These are phyloP conservation scores for Passalora sequoiae DNA, from an alignment of 2,329 filamentous ascomycete species.

Conservation along the genomic window DNA sequence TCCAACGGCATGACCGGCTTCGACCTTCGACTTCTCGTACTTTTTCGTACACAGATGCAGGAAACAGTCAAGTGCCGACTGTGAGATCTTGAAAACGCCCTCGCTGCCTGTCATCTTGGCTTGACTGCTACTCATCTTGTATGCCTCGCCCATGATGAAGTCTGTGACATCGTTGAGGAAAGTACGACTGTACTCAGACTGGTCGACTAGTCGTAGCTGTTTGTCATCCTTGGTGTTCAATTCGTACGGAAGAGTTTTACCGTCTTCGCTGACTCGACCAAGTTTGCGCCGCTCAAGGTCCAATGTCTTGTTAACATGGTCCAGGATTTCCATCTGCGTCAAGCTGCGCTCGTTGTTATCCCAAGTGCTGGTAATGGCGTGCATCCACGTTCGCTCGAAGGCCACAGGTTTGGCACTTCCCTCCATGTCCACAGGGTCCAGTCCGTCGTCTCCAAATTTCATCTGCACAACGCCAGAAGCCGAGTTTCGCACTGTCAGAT, in stretches of 20 bases:
- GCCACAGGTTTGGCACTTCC: constrained; percentile 86
- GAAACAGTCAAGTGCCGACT: constrained; percentile 64
- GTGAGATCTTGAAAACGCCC: constrained; percentile 77
- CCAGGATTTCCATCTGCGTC: constrained; percentile 66
- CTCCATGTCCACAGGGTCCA: constrained; percentile 98
- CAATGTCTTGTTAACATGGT: constrained; percentile 63
- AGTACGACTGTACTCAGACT: constrained; percentile 68
- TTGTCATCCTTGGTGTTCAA: constrained; percentile 65
- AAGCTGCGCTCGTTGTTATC: constrained; percentile 70
- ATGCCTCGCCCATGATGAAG: constrained; percentile 51
- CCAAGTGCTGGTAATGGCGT: constrained; percentile 70
- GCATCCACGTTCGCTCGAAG: constrained; percentile 85
- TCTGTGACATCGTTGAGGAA: constrained; percentile 75
- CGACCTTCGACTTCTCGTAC: constrained; percentile 83
- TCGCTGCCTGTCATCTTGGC: constrained; percentile 31
- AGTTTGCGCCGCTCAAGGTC: constrained; percentile 63
- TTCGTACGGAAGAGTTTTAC: constrained; percentile 56
- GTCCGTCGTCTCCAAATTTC: constrained; percentile 90
- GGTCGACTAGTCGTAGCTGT: constrained; percentile 28
- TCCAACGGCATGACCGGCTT: constrained; percentile 92
- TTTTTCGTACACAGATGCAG: constrained; percentile 79
- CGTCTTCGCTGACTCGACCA: constrained; percentile 27
- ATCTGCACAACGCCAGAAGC: constrained; percentile 88
- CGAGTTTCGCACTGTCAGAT: constrained; percentile 90
- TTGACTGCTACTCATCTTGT: constrained; percentile 28